Evolutionary conservation across 202 grass and related monocot genomes (phyloP).

Genomic region (Zizania palustris): DNA sequence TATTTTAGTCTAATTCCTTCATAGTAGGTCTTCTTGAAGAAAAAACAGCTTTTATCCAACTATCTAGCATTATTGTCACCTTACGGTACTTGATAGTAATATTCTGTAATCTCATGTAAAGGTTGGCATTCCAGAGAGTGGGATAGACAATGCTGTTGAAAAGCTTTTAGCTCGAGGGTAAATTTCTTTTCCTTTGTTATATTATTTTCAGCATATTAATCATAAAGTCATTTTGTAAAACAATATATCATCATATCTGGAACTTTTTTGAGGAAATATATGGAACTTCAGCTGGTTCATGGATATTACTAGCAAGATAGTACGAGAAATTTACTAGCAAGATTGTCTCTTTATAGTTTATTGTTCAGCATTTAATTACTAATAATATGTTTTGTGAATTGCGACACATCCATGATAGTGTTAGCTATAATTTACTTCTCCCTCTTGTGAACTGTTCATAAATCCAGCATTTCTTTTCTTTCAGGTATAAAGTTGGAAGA

Average conservation of each 20-base stretch:
- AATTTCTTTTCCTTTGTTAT: slow-evolving; percentile 31
- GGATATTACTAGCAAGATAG: background rate
- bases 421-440: slow-evolving; percentile 27
- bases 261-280: slow-evolving; percentile 3
- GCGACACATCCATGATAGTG: slow-evolving; percentile 12
- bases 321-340: background rate
- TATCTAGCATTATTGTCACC: slow-evolving; percentile 14
- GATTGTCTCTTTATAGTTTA: slow-evolving; percentile 11
- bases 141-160: slow-evolving; percentile 83
- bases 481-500: slow-evolving; percentile 98
- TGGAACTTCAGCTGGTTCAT: slow-evolving; percentile 32
- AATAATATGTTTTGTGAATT: slow-evolving; percentile 22
- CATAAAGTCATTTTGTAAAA: background rate
- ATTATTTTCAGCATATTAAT: slow-evolving; percentile 34
- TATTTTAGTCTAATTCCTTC: slow-evolving; percentile 28
- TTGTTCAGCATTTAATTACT: slow-evolving; percentile 28
- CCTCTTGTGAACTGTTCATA: slow-evolving; percentile 34
- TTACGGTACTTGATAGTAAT: slow-evolving; percentile 3
- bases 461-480: slow-evolving; percentile 31
- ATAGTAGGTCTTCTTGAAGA: slow-evolving; percentile 8
- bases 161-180: slow-evolving; percentile 89
- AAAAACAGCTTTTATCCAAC: background rate
- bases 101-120: slow-evolving; percentile 45
- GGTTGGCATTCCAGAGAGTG: slow-evolving; percentile 94
- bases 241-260: background rate